phyloP scores from a whole-genome alignment of 257 asterid species.

The Sherardia arvensis region DNA sequence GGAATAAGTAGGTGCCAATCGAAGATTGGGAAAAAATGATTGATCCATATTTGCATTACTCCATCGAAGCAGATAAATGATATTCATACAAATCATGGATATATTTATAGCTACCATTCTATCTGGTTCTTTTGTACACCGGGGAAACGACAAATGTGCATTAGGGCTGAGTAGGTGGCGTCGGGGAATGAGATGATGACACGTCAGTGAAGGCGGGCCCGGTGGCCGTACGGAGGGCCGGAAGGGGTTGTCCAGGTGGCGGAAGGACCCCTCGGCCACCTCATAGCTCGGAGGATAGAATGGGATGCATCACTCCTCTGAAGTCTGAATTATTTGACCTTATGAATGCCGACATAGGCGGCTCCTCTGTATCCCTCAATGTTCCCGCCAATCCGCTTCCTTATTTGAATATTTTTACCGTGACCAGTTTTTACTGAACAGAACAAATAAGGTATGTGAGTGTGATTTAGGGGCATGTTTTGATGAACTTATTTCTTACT shows the following conservation, averaged over 20 bases:
- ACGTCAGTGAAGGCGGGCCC: slow-evolving; percentile 13
- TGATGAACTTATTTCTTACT: too few relatives aligned
- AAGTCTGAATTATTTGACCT: neutral
- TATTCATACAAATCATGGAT: neutral
- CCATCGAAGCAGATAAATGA: neutral
- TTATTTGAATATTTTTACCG: too few relatives aligned
- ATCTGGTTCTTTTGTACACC: slow-evolving; percentile 18
- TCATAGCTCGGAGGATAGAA: slow-evolving; percentile 15
- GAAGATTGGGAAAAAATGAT: neutral
- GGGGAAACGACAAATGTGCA: slow-evolving; percentile 23
- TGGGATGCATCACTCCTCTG: slow-evolving; percentile 2
- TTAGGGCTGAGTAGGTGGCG: neutral
- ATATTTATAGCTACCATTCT: neutral
- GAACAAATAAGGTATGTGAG: too few relatives aligned
- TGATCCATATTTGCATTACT: neutral
- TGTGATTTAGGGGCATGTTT: too few relatives aligned
- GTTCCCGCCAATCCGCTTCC: neutral
- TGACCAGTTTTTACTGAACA: too few relatives aligned
- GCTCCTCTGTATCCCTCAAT: neutral
- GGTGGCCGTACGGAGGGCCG: slow-evolving; percentile 1
- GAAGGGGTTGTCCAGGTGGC: slow-evolving; percentile 8
- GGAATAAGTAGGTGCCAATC: neutral
- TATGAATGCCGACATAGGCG: neutral
- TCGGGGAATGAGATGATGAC: slow-evolving; percentile 13
- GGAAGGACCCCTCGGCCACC: slow-evolving; percentile 13